phyloP scores from a whole-genome alignment of 345 rosid species.

The Gossypium ekmanianum region DNA sequence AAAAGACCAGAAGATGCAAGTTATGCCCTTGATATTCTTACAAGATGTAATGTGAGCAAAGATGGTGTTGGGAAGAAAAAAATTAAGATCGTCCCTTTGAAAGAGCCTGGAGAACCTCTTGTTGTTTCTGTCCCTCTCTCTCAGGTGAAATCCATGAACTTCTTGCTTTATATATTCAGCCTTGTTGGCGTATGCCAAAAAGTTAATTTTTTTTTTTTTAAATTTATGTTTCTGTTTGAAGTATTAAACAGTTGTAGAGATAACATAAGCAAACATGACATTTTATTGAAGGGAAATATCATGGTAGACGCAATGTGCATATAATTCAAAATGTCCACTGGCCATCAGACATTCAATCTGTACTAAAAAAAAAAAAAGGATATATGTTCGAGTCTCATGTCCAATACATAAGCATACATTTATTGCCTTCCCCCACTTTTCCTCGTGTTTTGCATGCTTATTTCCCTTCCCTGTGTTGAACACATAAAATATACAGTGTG shows the following conservation, averaged over 20 bases:
- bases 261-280: background rate
- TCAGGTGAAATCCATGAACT: conserved; percentile 41
- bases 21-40: conserved; percentile 71
- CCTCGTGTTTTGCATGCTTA: background rate
- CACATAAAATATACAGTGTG: background rate
- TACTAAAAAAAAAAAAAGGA: background rate
- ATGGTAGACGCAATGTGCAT: background rate
- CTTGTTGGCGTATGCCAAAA: background rate
- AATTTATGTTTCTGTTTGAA: background rate
- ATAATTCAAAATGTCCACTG: background rate
- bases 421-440: background rate
- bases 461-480: background rate
- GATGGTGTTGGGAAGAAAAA: conserved; percentile 60
- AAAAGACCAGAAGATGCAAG: conserved; percentile 71
- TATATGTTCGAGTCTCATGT: background rate
- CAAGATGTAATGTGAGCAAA: conserved; percentile 75
- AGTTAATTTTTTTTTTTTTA: background rate
- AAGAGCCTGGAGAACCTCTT: conserved; percentile 73
- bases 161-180: conserved; percentile 6
- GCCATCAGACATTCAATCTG: background rate
- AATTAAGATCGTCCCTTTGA: conserved; percentile 54
- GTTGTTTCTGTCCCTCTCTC: conserved; percentile 74
- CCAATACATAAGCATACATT: background rate
- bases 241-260: background rate
- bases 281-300: conserved; percentile 6